These are phyloP conservation scores for Acidomyces sp. DNA, from an alignment of 495 filamentous ascomycete species.

Conservation along the genomic window DNA sequence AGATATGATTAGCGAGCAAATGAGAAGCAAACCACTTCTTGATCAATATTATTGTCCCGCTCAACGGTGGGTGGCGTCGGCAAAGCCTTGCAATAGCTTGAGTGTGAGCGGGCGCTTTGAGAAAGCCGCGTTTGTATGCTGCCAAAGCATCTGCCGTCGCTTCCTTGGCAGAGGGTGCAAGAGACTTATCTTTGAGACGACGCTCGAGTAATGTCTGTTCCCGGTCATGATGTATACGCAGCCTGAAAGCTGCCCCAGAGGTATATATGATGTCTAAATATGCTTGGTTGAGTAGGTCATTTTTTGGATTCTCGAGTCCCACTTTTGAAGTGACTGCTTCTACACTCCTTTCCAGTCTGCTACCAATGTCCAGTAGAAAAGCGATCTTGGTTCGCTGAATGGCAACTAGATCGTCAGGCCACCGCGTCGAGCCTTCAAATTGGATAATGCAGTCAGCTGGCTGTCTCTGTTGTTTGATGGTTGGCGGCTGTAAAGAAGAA, in stretches of 20 bases:
- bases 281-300: slow-evolving; percentile 56
- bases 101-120: slow-evolving; percentile 62
- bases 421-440: slow-evolving; percentile 85
- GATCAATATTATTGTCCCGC: slow-evolving; percentile 70
- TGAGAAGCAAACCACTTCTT: slow-evolving; percentile 86
- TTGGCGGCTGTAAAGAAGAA: slow-evolving; percentile 41
- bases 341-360: slow-evolving; percentile 45
- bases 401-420: slow-evolving; percentile 80
- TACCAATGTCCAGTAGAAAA: slow-evolving; percentile 71
- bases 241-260: slow-evolving; percentile 50
- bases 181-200: slow-evolving; percentile 55
- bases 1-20: slow-evolving; percentile 60
- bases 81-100: slow-evolving; percentile 65
- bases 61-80: slow-evolving; percentile 68
- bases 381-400: slow-evolving; percentile 91
- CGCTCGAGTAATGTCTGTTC: slow-evolving; percentile 71
- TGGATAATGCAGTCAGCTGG: slow-evolving; percentile 63
- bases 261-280: slow-evolving; percentile 71
- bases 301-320: slow-evolving; percentile 64
- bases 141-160: slow-evolving; percentile 50
- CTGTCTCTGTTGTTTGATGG: slow-evolving; percentile 21
- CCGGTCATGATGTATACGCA: slow-evolving; percentile 67
- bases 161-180: slow-evolving; percentile 48
- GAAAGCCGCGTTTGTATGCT: slow-evolving; percentile 55
- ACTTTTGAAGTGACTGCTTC: slow-evolving; percentile 46